phyloP scores from a whole-genome alignment of 805 yeast species.

The Candida cerambycidarum region DNA sequence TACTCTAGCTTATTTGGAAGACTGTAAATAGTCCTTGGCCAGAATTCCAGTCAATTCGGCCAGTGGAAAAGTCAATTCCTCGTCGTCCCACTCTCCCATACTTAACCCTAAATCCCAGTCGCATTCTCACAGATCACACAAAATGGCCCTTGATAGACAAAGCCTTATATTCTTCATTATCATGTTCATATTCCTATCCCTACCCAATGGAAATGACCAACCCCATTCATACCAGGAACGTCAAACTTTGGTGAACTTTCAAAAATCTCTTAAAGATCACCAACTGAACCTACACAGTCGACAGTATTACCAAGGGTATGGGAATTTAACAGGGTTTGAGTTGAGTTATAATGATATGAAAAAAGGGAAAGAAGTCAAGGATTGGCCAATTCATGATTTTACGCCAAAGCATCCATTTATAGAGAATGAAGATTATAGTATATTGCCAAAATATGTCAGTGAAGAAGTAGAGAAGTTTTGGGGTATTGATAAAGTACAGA shows the following conservation, averaged over 20 bases:
- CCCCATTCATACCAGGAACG: constrained; percentile 26
- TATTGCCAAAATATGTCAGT: constrained; percentile 61
- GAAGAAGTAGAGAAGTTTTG: constrained; percentile 52
- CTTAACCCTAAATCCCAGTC: neutral
- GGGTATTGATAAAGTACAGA: constrained; percentile 29
- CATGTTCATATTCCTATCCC: constrained; percentile 32
- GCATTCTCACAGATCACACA: neutral
- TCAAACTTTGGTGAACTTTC: constrained; percentile 25
- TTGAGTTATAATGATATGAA: constrained; percentile 61
- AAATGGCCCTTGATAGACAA: constrained; percentile 29
- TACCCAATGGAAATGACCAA: constrained; percentile 31
- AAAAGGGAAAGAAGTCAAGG: constrained; percentile 42
- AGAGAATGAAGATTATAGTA: constrained; percentile 52
- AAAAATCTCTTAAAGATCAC: constrained; percentile 20
- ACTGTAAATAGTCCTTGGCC: too few relatives aligned
- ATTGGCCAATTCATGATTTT: constrained; percentile 57
- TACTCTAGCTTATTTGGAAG: too few relatives aligned
- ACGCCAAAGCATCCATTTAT: constrained; percentile 42
- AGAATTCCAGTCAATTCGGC: too few relatives aligned
- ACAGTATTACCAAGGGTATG: constrained; percentile 55
- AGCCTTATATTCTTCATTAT: constrained; percentile 34
- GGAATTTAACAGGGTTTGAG: constrained; percentile 71
- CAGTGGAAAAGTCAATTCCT: too few relatives aligned
- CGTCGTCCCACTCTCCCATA: neutral
- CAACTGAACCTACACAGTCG: constrained; percentile 32